phyloP scores from a whole-genome alignment of 805 yeast species.

The Lipomyces yamanashiensis region DNA sequence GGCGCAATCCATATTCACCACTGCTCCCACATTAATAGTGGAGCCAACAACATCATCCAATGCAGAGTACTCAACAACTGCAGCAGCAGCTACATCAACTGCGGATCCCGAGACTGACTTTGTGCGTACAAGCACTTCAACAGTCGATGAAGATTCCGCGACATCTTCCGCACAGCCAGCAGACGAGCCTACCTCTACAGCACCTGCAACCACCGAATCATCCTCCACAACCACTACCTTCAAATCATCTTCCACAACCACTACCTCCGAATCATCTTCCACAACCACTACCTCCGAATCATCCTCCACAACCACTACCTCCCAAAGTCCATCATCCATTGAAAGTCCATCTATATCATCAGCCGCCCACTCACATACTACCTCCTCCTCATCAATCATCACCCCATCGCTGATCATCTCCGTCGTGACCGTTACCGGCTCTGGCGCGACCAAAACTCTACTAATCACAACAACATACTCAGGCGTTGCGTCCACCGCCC shows the following conservation, averaged over 20 bases:
- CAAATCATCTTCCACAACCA: neutral
- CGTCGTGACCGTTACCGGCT: constrained; percentile 39
- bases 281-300: constrained; percentile 3
- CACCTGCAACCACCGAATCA: neutral
- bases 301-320: constrained; percentile 2
- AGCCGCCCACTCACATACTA: neutral
- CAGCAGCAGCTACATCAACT: neutral
- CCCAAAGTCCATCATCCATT: too few species aligned
- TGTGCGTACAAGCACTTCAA: too few species aligned
- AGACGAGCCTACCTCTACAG: constrained; percentile 1
- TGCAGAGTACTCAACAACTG: constrained; percentile 2
- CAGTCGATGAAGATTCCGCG: too few species aligned
- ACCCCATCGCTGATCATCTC: constrained; percentile 34
- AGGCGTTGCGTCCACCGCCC: constrained; percentile 8
- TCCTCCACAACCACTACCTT: neutral
- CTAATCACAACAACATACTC: constrained; percentile 26
- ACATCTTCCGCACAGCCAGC: neutral
- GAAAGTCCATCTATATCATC: too few species aligned
- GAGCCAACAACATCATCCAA: constrained; percentile 30
- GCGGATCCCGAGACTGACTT: too few species aligned
- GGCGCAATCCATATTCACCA: constrained; percentile 30
- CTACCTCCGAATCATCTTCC: neutral
- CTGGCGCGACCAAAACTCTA: constrained; percentile 37
- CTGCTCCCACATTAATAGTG: constrained; percentile 27
- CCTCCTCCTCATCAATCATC: constrained; percentile 9